These are phyloP conservation scores for Ceratonia siliqua DNA, from an alignment of 306 rosid species.

Conservation along the genomic window DNA sequence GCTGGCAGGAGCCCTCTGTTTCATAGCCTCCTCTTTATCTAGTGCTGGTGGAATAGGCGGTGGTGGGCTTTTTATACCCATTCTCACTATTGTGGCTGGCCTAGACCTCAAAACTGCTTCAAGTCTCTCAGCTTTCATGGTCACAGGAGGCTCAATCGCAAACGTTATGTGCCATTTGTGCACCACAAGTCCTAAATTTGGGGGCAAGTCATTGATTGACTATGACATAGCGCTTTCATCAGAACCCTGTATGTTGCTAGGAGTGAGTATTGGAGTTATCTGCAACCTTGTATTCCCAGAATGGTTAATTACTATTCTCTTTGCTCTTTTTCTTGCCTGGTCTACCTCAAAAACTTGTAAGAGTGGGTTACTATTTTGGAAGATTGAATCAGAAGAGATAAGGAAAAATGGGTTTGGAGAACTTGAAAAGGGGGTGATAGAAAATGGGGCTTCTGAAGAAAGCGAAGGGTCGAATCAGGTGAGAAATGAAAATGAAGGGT, in stretches of 20 bases:
- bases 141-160: conserved; percentile 87
- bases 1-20: conserved; percentile 46
- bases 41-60: conserved; percentile 87
- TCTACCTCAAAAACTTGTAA: conserved; percentile 71
- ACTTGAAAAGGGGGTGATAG: conserved; percentile 40
- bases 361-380: conserved; percentile 66
- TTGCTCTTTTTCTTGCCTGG: conserved; percentile 85
- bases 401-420: conserved; percentile 36
- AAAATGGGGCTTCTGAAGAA: conserved; percentile 31
- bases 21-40: conserved; percentile 60
- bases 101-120: conserved; percentile 87
- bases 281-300: conserved; percentile 86
- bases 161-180: conserved; percentile 62
- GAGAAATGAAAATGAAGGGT: not conserved
- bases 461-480: not conserved
- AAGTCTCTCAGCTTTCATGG: conserved; percentile 83
- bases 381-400: conserved; percentile 55
- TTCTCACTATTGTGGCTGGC: conserved; percentile 62
- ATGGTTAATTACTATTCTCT: conserved; percentile 70
- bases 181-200: conserved; percentile 40
- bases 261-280: conserved; percentile 82
- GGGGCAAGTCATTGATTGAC: conserved; percentile 60
- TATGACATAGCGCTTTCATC: conserved; percentile 78
- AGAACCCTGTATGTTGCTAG: conserved; percentile 79
- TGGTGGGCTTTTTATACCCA: conserved; percentile 82